phyloP scores from a whole-genome alignment of 306 rosid species.

The Erythrophleum fordii region DNA sequence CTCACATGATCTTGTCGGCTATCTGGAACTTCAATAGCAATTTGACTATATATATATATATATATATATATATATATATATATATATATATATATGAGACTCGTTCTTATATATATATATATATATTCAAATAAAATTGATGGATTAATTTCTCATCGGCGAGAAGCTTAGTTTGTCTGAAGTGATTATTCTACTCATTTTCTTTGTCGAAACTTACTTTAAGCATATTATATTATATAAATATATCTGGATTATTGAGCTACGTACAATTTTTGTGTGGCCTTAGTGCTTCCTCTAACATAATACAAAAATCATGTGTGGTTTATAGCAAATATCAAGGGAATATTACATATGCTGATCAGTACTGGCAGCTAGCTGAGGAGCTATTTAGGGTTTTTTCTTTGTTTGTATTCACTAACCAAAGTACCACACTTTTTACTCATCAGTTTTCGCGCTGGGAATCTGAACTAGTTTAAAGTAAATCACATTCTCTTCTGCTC shows the following conservation, averaged over 20 bases:
- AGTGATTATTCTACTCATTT: conserved; percentile 8
- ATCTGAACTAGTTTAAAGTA: conserved; percentile 16
- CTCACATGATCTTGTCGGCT: conserved; percentile 64
- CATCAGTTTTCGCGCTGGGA: conserved; percentile 31
- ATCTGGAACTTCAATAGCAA: conserved; percentile 42
- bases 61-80: not conserved
- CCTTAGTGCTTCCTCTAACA: conserved; percentile 39
- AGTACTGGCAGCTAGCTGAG: conserved; percentile 19
- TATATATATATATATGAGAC: not conserved
- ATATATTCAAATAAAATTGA: conserved; percentile 4
- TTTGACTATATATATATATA: not conserved
- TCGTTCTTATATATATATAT: conserved; percentile 15
- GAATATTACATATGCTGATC: conserved; percentile 25
- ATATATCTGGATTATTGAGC: conserved; percentile 38
- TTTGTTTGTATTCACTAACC: conserved; percentile 25
- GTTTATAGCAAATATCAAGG: conserved; percentile 34
- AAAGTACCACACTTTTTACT: conserved; percentile 20
- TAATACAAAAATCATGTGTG: conserved; percentile 38
- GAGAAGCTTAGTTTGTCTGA: conserved; percentile 36
- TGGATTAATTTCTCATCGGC: not conserved
- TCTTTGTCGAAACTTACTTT: conserved; percentile 32
- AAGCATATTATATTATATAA: not conserved
- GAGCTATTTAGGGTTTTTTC: conserved; percentile 44
- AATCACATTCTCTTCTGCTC: conserved; percentile 31
- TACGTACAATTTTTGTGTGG: conserved; percentile 3